Evolutionary conservation across 192 early-diverging fungal species (phyloP), one percentile per base, ranked within the genome.

Genomic region (Powellomyces hirtus): DNA sequence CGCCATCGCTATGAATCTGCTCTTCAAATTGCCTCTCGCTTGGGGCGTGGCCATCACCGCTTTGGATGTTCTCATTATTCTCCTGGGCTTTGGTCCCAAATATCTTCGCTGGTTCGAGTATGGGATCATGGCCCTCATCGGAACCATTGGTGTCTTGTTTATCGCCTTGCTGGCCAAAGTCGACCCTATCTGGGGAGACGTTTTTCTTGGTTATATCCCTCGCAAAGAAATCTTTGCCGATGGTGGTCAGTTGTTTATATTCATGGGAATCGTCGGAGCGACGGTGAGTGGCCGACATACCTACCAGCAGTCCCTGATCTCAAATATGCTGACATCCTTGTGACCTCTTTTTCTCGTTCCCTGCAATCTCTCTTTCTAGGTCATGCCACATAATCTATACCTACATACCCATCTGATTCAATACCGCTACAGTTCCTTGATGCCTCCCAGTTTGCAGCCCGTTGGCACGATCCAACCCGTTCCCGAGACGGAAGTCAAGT

Each of bases 371-470:
- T 24, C 57, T 34, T n/a, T 59, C 45, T 51, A 75, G 74, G 49
- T 79, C 38, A 95, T 95, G 93, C 93, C 93, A 20, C 93, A 95
- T 75, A 91, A 91, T 62, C 70, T 93, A 1, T 93, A 90, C 53
- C 77, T 93, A 6, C 91, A 93, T 45, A 87, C 88, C 0, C 76
- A 82, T 50, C 77, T 93, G 37, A 87, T 92, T 4, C 82, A 87
- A 50, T 77, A 84, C 10, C 64, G 90, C 44, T 77, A 74, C 49
- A 56, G n/a, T 58, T 68, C 60, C 56, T 71, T 18, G 45, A 79
- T 34, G 37, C 36, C 59, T 1, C 1, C 35, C n/a, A 36, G 22
- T n/a, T 14, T 36, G 2, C n/a, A 13, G 40, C 59, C 59, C 31
- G n/a, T 31, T 4, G 59, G 59, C 4, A 36, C 59, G 35, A 61